Evolutionary conservation across 1,139 yeast genomes (phyloP), one percentile per base, ranked within the genome.

Genomic region (Pichia sp.): DNA sequence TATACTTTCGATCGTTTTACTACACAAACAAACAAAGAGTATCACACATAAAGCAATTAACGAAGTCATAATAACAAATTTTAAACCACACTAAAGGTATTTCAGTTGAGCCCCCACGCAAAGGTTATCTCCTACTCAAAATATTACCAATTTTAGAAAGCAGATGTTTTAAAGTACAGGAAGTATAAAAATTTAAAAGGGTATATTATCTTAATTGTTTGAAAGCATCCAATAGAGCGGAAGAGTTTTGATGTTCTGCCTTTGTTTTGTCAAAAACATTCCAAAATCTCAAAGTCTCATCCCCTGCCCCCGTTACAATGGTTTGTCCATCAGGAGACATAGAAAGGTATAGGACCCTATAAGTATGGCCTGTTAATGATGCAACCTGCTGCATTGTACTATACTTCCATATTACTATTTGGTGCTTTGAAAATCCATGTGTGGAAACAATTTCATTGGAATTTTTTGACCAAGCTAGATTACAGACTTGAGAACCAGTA

Each of bases 231-330:
- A 84, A 63, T 39, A 85, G 64, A 5, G 81, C 84, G 18, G 86
- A 77, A 9, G 77, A 65, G 20, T 79, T 77, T 15, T 73, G 74
- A 34, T 67, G 71, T 45, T 72, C 79, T 34, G 68, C 64, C 55
- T 74, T 79, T 46, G 72, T 77, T 60, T 82, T 85, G 47, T 84
- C 95, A 63, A 85, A 88, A 2, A 86, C 82, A 53, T 84, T 85
- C 97, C 97, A 89, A 55, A 88, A 85, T 52, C 97, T 64, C 45
- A 91, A 66, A 0, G 98, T 91, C 61, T 93, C 98, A 63, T 91
- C 99, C 2, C 98, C 98, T 1, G 98, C 97, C 1, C 98, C 99
- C 0, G 98, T 89, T 3, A 91, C 98, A n/a, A 91, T 83, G 0
- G 97, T 86, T 49, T 85, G 89, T 1, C 98, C 98, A 62, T 91